Evolutionary conservation across 2,329 filamentous ascomycete genomes (phyloP), one percentile per base, ranked within the genome.

Genomic region (Penicillium sp.): DNA sequence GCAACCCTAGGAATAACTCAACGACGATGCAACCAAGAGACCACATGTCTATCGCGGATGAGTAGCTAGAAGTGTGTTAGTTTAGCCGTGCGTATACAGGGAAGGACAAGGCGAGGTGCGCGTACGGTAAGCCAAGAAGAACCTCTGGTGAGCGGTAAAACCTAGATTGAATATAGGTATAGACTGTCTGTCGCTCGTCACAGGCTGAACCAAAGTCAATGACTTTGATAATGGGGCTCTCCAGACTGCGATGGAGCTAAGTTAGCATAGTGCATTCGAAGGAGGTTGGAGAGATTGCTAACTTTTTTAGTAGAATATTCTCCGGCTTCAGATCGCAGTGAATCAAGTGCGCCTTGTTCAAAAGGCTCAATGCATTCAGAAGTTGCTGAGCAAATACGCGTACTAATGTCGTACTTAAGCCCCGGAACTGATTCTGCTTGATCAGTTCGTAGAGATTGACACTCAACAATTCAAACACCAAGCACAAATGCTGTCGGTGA

Each of bases 11-110:
- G 76, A 98, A 98, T 17, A 98, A 77, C 70, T 98, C 93, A 22
- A 98, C 93, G 13, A 98, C 91, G 58, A 98, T 98, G 70, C 93
- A 98, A 47, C 93, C 93, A 39, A 98, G 75, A 4, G 93, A 98
- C 93, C 93, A 98, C 91, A 98, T 98, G 65, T 98, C 93, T 64
- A 98, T 98, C 37, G 93, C 93, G 4, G 93, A 96, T 12, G 93
- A 97, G 69, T 98, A 98, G 24, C 77, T 79, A 53, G 13, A 29
- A n/a, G 15, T n/a, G n/a, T n/a, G n/a, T n/a, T n/a, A n/a, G n/a
- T n/a, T n/a, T n/a, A n/a, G n/a, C n/a, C n/a, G n/a, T n/a, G n/a
- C n/a, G n/a, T n/a, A n/a, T n/a, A n/a, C n/a, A n/a, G n/a, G n/a
- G n/a, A n/a, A n/a, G n/a, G n/a, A n/a, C n/a, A 4, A 40, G 2